Conservation (phyloP, 106 monocot species). For the Ottelia alismoides region DNA sequence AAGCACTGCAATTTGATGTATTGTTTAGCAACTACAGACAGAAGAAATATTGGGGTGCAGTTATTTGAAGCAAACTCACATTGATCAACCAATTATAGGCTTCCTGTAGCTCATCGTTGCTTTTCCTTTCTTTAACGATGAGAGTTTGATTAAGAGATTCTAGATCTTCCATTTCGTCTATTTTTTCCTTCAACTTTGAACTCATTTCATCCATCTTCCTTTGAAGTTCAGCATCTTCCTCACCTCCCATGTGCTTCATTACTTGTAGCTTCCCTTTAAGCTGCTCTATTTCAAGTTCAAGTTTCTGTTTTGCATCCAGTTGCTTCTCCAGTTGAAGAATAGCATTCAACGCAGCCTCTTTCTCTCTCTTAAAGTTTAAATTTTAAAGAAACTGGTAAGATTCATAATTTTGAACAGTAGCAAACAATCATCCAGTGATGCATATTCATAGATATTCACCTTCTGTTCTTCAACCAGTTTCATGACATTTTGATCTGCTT, state of each 20-base stretch:
- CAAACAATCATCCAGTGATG: neutral
- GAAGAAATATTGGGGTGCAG: neutral
- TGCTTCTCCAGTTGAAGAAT: constrained; percentile 63
- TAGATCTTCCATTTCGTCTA: constrained; percentile 32
- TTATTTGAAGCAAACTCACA: constrained; percentile 11
- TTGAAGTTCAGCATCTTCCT: constrained; percentile 43
- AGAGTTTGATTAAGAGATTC: constrained; percentile 36
- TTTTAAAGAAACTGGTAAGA: neutral
- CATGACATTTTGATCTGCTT: constrained; percentile 52
- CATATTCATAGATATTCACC: constrained; percentile 16
- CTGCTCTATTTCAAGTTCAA: constrained; percentile 66
- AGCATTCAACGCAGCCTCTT: constrained; percentile 46
- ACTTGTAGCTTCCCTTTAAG: constrained; percentile 55
- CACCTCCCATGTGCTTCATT: constrained; percentile 51
- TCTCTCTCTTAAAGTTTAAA: constrained; percentile 37
- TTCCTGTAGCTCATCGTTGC: constrained; percentile 64
- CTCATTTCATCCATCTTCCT: constrained; percentile 11
- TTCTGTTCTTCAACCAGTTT: constrained; percentile 67
- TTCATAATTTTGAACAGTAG: too few relatives aligned
- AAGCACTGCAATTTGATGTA: neutral
- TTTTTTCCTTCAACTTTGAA: neutral
- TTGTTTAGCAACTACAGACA: neutral
- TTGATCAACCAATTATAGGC: constrained; percentile 50
- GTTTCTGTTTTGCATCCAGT: constrained; percentile 42
- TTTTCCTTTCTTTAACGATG: constrained; percentile 41